Evolutionary conservation across 495 filamentous ascomycete species (phyloP), one percentile per base, ranked within the genome.

Genomic region (Viridothelium virens): DNA sequence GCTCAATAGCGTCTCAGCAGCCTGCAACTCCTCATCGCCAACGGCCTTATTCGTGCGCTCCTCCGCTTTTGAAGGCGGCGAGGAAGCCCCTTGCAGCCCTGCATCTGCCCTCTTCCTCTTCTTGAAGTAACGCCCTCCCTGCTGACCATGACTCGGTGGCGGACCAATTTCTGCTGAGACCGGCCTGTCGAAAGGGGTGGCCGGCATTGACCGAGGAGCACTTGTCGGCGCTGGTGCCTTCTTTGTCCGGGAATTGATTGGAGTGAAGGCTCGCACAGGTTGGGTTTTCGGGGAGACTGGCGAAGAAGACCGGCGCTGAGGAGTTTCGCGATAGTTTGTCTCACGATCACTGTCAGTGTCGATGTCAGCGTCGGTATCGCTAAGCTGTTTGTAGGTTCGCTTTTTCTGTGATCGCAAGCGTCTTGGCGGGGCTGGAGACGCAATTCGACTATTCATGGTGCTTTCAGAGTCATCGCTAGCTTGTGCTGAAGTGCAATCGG

Each of bases 251-350:
- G 31, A 34, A 6, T 59, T 59, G 31, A 59, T 59, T 4, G 53
- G 53, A 7, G 53, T 59, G 31, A 36, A 59, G 7, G 53, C 33
- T 18, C 53, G 53, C 14, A 10, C 53, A 59, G 53, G 53, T 31
- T 34, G 18, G 18, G 53, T 59, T 14, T 59, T 59, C 25, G 53
- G 53, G 31, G 53, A 59, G 6, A 59, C 53, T 7, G 53, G 53
- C 53, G 53, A 33, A 18, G 53, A 59, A 59, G 18, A 36, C 31
- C 18, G 7, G 31, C n/a, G 53, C 53, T 14, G 18, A 34, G 5
- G 31, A 7, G 53, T 4, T 36, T 59, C 53, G 53, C 53, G 53
- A 36, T 59, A 59, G 5, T 59, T 31, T 7, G 53, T 34, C 31
- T 31, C 53, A 36, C 36, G 25, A 59, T 59, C 53, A 31, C 25